A percentile compares a stretch with the other conserved stretches of the same genome.
These are phyloP conservation scores for Diutina mesorugosa DNA, from an alignment of 1,139 yeast genomes.

Conservation along the genomic window DNA sequence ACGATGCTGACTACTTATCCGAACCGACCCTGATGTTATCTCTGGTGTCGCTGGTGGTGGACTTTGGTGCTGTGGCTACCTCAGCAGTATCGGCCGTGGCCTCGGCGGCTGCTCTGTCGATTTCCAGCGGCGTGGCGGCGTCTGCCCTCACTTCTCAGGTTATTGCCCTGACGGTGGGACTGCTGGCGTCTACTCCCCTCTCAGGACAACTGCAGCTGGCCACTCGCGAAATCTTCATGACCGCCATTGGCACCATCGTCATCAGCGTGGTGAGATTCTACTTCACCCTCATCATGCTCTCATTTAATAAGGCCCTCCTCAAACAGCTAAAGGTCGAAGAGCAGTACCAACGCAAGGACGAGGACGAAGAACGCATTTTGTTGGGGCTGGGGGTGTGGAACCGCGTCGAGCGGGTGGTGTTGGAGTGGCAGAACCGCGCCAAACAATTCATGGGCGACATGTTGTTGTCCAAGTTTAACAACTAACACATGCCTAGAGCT, in stretches of 20 bases:
- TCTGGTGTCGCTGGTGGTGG: background rate
- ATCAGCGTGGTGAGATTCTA: slow-evolving; percentile 48
- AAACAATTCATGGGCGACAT: slow-evolving; percentile 16
- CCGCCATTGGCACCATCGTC: slow-evolving; percentile 41
- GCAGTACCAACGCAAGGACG: slow-evolving; percentile 13
- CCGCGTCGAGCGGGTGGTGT: slow-evolving; percentile 16
- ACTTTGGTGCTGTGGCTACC: background rate
- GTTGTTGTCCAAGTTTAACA: slow-evolving; percentile 5
- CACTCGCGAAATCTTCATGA: slow-evolving; percentile 58
- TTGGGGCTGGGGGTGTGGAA: slow-evolving; percentile 12
- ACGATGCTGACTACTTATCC: background rate
- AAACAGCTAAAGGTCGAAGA: slow-evolving; percentile 18
- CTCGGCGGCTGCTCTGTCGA: background rate
- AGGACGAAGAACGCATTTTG: slow-evolving; percentile 15
- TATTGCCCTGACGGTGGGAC: background rate
- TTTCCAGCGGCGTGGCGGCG: background rate
- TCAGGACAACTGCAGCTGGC: slow-evolving; percentile 53
- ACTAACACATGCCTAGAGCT: too few species aligned
- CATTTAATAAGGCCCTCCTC: slow-evolving; percentile 40
- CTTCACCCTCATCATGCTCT: slow-evolving; percentile 48
- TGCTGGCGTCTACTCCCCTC: slow-evolving; percentile 3
- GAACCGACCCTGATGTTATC: background rate
- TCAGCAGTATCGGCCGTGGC: background rate
- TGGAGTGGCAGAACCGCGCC: slow-evolving; percentile 10
- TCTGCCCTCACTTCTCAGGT: too few species aligned